These are phyloP conservation scores for Saccharomyces hybrid DNA, from an alignment of 1,139 yeast genomes.

Conservation along the genomic window DNA sequence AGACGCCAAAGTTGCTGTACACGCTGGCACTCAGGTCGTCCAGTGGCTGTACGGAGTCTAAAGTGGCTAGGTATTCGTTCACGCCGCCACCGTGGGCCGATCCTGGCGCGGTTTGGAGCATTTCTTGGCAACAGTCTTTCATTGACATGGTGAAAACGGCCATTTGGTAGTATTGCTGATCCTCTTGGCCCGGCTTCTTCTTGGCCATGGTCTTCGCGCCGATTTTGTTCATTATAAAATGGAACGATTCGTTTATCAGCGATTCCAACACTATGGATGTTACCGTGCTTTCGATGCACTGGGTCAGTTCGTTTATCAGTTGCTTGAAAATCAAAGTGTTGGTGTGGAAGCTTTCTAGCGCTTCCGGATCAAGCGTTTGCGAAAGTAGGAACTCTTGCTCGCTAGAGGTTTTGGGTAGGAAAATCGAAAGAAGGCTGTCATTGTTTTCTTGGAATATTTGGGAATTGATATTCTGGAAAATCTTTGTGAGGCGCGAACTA, in stretches of 20 bases:
- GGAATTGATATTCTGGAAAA: constrained; percentile 39
- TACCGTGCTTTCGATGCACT: constrained; percentile 25
- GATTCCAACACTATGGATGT: constrained; percentile 24
- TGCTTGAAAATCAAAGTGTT: constrained; percentile 25
- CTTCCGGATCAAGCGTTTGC: constrained; percentile 35
- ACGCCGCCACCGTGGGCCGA: constrained; percentile 46
- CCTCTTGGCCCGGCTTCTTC: constrained; percentile 16
- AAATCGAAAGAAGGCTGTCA: constrained; percentile 12
- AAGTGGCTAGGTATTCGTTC: constrained; percentile 30
- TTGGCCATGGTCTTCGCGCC: constrained; percentile 5
- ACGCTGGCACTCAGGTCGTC: constrained; percentile 88
- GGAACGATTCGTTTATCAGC: constrained; percentile 26
- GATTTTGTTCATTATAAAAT: constrained; percentile 19
- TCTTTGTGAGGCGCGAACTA: constrained; percentile 31
- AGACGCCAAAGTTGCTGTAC: constrained; percentile 66
- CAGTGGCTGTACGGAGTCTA: constrained; percentile 55
- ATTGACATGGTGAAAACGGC: constrained; percentile 25
- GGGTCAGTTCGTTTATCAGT: constrained; percentile 44
- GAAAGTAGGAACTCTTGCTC: constrained; percentile 34
- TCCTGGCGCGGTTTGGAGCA: constrained; percentile 39
- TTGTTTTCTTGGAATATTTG: constrained; percentile 26
- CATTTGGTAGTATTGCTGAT: constrained; percentile 17
- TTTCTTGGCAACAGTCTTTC: constrained; percentile 29
- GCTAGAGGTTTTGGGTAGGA: constrained; percentile 30
- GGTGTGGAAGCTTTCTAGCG: constrained; percentile 25